These are phyloP conservation scores for Trypanosoma caninum DNA, from an alignment of 208 protist species.

Conservation along the genomic window DNA sequence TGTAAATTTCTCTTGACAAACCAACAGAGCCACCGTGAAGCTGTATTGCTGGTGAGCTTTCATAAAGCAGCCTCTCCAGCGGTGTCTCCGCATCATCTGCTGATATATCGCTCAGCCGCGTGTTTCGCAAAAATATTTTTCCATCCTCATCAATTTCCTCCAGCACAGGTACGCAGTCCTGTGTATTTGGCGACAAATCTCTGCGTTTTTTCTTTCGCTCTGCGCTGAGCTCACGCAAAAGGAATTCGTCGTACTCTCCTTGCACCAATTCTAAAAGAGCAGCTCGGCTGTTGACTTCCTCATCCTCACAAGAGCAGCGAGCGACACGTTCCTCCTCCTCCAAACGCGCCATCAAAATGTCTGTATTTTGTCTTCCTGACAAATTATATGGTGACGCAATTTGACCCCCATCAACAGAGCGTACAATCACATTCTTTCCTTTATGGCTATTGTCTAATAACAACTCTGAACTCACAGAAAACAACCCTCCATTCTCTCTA, in stretches of 20 bases:
- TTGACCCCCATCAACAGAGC: background rate
- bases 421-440: too few species aligned
- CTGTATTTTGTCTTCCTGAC: background rate
- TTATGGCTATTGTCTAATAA: too few species aligned
- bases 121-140: constrained; percentile 19
- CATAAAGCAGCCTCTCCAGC: constrained; percentile 17
- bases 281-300: background rate
- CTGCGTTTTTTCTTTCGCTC: background rate
- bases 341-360: background rate
- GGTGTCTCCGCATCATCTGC: constrained; percentile 18
- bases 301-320: background rate
- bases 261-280: background rate
- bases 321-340: background rate
- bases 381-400: background rate
- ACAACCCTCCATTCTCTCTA: too few species aligned
- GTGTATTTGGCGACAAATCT: background rate
- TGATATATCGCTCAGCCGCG: constrained; percentile 4
- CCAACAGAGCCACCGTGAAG: background rate
- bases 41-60: background rate
- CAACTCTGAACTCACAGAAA: too few species aligned
- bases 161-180: background rate
- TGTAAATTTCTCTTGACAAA: background rate
- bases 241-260: background rate
- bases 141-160: background rate
- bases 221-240: background rate